Evolutionary conservation across 2,329 filamentous ascomycete species (phyloP).

Genomic region (Hypoxylon sp.): DNA sequence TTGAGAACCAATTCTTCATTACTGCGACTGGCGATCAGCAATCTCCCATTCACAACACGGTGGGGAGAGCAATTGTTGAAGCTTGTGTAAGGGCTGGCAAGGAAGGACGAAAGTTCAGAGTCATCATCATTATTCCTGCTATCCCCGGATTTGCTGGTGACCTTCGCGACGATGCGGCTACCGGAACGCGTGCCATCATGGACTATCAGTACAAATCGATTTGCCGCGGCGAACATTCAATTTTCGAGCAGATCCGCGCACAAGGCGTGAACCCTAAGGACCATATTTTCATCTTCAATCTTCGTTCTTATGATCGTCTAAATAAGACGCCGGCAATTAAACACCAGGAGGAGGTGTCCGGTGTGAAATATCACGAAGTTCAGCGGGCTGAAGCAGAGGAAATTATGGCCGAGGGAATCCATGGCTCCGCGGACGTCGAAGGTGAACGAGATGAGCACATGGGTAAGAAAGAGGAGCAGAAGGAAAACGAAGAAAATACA

Average conservation of each 20-base stretch:
- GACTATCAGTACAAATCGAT: constrained; percentile 99
- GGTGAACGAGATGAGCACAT: constrained; percentile 64
- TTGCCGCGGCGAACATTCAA: constrained; percentile 89
- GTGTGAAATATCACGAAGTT: constrained; percentile 85
- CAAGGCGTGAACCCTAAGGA: constrained; percentile 82
- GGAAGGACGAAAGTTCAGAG: constrained; percentile 86
- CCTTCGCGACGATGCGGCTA: constrained; percentile 82
- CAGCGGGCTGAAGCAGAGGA: constrained; percentile 91
- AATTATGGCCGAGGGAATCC: constrained; percentile 81
- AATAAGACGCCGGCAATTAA: constrained; percentile 82
- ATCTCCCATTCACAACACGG: constrained; percentile 84
- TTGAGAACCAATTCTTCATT: constrained; percentile 99
- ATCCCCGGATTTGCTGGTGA: constrained; percentile 96
- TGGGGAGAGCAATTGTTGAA: constrained; percentile 91
- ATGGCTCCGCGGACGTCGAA: constrained; percentile 65
- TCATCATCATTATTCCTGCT: constrained; percentile 91
- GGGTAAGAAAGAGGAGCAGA: constrained; percentile 56
- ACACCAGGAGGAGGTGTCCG: constrained; percentile 82
- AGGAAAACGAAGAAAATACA: constrained; percentile 52
- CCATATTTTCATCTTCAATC: constrained; percentile 93
- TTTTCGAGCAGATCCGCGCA: constrained; percentile 81
- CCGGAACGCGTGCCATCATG: constrained; percentile 94
- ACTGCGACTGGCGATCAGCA: constrained; percentile 93
- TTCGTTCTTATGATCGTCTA: constrained; percentile 91
- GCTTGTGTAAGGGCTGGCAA: constrained; percentile 84